A percentile compares a stretch with the other conserved stretches of the same genome.
These are phyloP conservation scores for Jatropha curcas DNA, from an alignment of 345 rosid species.

Conservation along the genomic window DNA sequence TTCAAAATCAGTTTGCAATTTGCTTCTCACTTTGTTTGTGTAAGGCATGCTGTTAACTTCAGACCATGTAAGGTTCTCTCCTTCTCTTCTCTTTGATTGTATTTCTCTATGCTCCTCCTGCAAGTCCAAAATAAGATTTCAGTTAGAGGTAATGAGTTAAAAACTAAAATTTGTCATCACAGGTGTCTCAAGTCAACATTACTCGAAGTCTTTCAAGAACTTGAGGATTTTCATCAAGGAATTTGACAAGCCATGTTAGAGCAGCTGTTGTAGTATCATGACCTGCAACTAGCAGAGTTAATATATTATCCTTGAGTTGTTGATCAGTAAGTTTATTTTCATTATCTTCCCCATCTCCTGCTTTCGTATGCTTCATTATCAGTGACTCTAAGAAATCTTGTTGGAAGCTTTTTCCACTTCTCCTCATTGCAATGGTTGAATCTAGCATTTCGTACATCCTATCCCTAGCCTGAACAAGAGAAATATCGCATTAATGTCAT, in stretches of 20 bases:
- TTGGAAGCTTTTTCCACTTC: slow-evolving; percentile 45
- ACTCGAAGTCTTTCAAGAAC: slow-evolving; percentile 56
- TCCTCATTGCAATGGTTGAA: slow-evolving; percentile 39
- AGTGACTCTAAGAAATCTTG: slow-evolving; percentile 65
- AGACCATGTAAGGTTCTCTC: slow-evolving; percentile 47
- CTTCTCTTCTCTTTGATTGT: slow-evolving; percentile 39
- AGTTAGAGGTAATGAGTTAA: background rate
- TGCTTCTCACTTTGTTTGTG: slow-evolving; percentile 48
- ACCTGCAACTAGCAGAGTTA: slow-evolving; percentile 66
- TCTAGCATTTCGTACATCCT: slow-evolving; percentile 63
- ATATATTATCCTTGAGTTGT: slow-evolving; percentile 59
- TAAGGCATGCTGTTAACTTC: slow-evolving; percentile 63
- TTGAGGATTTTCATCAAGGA: slow-evolving; percentile 53
- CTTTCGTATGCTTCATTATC: slow-evolving; percentile 52
- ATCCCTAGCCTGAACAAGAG: slow-evolving; percentile 52
- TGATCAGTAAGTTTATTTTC: slow-evolving; percentile 53
- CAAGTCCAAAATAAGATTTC: slow-evolving; percentile 12
- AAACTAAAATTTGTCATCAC: background rate
- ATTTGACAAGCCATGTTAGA: slow-evolving; percentile 60
- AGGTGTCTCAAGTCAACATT: slow-evolving; percentile 2
- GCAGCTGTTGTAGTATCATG: slow-evolving; percentile 74
- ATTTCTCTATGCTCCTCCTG: slow-evolving; percentile 57
- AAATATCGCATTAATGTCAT: slow-evolving; percentile 6
- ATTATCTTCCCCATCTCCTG: slow-evolving; percentile 21
- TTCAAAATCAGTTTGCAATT: background rate